A percentile compares a stretch with the other conserved stretches of the same genome.
Conservation (phyloP, 2,329 filamentous ascomycete genomes). For the Talaromyces sp. region DNA sequence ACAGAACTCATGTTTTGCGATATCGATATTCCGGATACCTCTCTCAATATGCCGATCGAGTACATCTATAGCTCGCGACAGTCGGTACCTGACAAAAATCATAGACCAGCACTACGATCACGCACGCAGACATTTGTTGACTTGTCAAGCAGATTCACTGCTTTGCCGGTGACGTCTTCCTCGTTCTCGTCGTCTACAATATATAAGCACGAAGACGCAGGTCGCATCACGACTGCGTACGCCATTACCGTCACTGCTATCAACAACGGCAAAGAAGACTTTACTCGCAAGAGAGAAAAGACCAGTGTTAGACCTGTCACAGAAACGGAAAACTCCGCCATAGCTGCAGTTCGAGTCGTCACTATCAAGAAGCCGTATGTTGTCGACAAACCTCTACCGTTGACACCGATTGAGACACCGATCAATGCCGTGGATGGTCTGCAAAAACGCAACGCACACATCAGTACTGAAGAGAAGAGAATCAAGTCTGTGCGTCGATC, state of each 20-base stretch:
- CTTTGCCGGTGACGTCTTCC: conserved; percentile 7
- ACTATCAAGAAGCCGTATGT: conserved; percentile 6
- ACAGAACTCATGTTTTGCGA: background rate
- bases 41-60: conserved; percentile 10
- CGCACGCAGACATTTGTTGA: conserved; percentile 12
- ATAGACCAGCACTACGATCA: conserved; percentile 8
- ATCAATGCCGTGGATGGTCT: background rate
- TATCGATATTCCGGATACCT: background rate
- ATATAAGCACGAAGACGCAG: conserved; percentile 7
- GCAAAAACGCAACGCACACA: background rate
- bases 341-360: conserved; percentile 10
- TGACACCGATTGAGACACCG: conserved; percentile 10
- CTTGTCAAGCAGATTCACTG: conserved; percentile 13
- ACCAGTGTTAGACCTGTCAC: background rate
- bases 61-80: background rate
- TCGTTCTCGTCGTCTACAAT: conserved; percentile 8
- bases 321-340: background rate
- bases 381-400: conserved; percentile 16
- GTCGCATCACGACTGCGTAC: conserved; percentile 10
- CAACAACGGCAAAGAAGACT: conserved; percentile 4
- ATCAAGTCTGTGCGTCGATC: background rate
- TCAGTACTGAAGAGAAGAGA: background rate
- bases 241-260: conserved; percentile 12
- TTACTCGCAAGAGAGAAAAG: background rate
- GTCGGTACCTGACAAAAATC: background rate